Percentiles rank a stretch among this genome's conserved stretches.
Conservation (phyloP, 2,329 filamentous ascomycete species). For the Aspergillus sp. region DNA sequence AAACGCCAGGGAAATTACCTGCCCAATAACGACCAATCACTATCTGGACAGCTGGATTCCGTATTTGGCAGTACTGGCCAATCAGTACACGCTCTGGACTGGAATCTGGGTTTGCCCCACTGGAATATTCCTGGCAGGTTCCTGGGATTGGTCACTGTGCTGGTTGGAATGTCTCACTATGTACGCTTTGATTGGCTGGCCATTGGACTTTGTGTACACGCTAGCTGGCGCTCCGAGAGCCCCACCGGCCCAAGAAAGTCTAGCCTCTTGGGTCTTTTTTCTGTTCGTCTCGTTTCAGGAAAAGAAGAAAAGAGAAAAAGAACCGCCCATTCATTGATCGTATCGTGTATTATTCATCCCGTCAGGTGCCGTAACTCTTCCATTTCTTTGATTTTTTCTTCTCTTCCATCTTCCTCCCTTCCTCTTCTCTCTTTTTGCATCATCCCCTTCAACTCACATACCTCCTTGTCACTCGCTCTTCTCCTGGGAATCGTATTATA, state of each 20-base stretch:
- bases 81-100: background rate
- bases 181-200: slow-evolving; percentile 6
- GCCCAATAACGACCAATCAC: background rate
- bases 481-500: too few species aligned
- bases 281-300: background rate
- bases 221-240: slow-evolving; percentile 5
- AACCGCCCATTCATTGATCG: background rate
- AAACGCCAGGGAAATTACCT: background rate
- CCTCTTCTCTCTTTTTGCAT: background rate
- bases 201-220: slow-evolving; percentile 3
- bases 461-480: background rate
- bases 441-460: background rate
- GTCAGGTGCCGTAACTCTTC: background rate
- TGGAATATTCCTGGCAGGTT: background rate
- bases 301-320: slow-evolving; percentile 1
- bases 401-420: background rate
- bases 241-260: background rate
- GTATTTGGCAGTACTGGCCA: background rate
- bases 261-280: slow-evolving; percentile 1
- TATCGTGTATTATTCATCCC: background rate
- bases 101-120: background rate
- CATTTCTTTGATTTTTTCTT: slow-evolving; percentile 4
- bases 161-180: slow-evolving; percentile 9
- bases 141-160: background rate
- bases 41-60: background rate